phyloP scores from a whole-genome alignment of 495 filamentous ascomycete species.

The Parmelia sp. region DNA sequence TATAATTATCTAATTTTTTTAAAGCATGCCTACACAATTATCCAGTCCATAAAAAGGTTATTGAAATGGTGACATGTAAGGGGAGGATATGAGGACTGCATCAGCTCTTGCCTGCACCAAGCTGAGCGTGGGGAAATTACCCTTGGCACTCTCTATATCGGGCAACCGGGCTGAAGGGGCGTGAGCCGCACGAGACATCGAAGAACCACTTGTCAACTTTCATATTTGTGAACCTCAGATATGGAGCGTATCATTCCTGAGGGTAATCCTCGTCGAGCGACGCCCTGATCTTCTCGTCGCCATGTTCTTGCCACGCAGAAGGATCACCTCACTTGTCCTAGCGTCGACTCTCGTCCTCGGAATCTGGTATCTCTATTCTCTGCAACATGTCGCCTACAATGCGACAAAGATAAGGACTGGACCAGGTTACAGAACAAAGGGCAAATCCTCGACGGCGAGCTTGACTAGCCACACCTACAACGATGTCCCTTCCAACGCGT shows the following conservation, averaged over 20 bases:
- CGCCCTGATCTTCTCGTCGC: background rate
- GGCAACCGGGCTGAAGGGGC: background rate
- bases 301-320: slow-evolving; percentile 16
- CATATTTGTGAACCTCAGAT: background rate
- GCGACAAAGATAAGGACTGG: background rate
- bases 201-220: background rate
- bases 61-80: background rate
- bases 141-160: background rate
- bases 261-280: background rate
- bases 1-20: no score
- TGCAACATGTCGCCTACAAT: background rate
- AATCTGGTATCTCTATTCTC: slow-evolving; percentile 15
- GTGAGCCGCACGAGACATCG: background rate
- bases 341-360: slow-evolving; percentile 6
- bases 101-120: background rate
- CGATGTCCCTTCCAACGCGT: background rate
- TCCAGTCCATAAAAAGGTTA: no score
- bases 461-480: background rate
- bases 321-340: slow-evolving; percentile 6
- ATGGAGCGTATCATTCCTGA: background rate
- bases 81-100: background rate
- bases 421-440: background rate
- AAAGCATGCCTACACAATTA: background rate
- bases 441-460: background rate
- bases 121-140: background rate